Base-by-base conservation (phyloP, 192 early-diverging fungal genomes). In the Dimargaris xerosporica region DNA sequence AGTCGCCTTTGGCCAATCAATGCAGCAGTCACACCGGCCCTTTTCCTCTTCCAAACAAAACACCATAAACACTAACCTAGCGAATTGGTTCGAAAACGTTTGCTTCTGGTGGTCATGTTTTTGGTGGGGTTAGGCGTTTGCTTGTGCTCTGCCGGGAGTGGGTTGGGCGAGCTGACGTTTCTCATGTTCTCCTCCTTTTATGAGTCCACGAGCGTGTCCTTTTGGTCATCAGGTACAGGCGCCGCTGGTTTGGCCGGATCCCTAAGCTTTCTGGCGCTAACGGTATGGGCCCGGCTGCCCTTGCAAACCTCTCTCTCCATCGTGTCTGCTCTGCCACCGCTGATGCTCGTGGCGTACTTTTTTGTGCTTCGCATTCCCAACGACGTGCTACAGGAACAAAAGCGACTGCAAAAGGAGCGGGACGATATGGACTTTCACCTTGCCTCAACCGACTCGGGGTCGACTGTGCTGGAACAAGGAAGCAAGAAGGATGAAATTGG, bases 131-230 rank as follows among this genome's bases (percentile, higher is more conserved):
- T 65, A 17, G 73, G 73, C 0, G 65, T 75, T 1, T 65, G 65
- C 63, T 64, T 75, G 46, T 70, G 70, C 29, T 75, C 73, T 3
- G n/a, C 71, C 26, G 72, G 73, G 46, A 71, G 69, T 30, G 73
- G 73, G 21, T 44, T 75, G 3, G 73, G 73, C 5, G 73, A 75
- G 41, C 46, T 72, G 45, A 73, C 70, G 19, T 73, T 75, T 44
- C 45, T 75, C 28, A 75, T 75, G 73, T 64, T 75, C 28, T 73
- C 64, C 26, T 75, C 73, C 2, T 72, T 66, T 31, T 75, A 75
- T 60, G 46, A 59, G 0, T 50, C 66, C 5, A 55, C 64, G 30
- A 72, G 69, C 70, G 67, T 75, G 2, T 67, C 71, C 2, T 71
- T 70, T 6, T 75, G 73, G 73, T 71, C 69, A 6, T 71, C 69